Base-by-base conservation (phyloP, 768 basidiomycete species). In the Tephrocybe sp. region DNA sequence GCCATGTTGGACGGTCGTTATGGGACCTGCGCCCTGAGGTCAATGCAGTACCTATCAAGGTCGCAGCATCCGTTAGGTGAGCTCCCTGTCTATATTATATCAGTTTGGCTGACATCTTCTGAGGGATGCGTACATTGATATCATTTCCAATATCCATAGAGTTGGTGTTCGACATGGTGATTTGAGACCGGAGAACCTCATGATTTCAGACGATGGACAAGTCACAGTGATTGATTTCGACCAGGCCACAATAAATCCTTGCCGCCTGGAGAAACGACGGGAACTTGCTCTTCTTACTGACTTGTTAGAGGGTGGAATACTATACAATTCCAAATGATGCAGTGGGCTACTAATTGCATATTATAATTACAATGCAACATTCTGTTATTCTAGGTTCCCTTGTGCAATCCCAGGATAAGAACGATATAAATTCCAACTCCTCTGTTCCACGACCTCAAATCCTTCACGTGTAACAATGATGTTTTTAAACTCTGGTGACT, bases 361-460 rank as follows among this genome's bases (percentile, higher is more conserved):
- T 26, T 26, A 26, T 26, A 26, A 26, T 26, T 26, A 26, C 26
- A 26, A 26, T 26, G 26, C 7, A 4, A 26, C 3, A 26, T 26
- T 26, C n/a, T 35, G 12, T 56, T 38, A 43, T 32, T 26, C 12
- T 30, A 65, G n/a, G 50, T 73, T 71, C 19, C 67, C 68, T 55
- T 78, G 75, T 12, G 75, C 70, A 35, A 79, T 55, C 39, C 71
- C 68, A 20, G 76, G 75, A 61, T 76, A 80, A 3, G 76, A 72
- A 14, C 72, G 71, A 60, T 79, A 76, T 45, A 80, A 45, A 8
- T 66, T 61, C 78, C 78, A 80, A 30, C 49, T 55, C 33, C 74
- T 66, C 38, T 48, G 42, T 49, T 72, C 69, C 14, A 55, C 55
- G 17, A 64, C 43, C 12, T 58, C 52, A 31, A 53, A 54, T 13